Evolutionary conservation across 2,329 filamentous ascomycete genomes (phyloP), one percentile per base, ranked within the genome.

Genomic region (Xylaria sp.): DNA sequence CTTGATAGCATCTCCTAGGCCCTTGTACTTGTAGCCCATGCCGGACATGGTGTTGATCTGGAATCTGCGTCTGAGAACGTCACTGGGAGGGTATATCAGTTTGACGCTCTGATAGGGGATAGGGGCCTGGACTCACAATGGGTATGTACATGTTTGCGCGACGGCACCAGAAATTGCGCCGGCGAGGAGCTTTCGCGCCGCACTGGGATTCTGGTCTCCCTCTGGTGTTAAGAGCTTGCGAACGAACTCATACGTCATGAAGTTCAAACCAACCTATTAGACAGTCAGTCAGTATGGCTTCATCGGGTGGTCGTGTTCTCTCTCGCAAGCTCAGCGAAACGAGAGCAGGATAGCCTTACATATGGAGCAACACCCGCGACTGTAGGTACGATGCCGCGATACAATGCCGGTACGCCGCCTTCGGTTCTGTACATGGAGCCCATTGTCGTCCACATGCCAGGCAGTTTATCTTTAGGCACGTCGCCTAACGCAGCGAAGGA

Each of bases 31-130:
- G 76, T 97, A 97, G 54, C 94, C 94, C 87, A 99, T 93, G 55
- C 94, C 94, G 52, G 90, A 91, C 94, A 99, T 99, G 57, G 94
- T 97, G 76, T 99, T 99, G 78, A 99, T 94, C 73, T 99, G 94
- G 74, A 99, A 99, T 54, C 94, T 85, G 61, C 94, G 87, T 37
- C 94, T 90, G 57, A 99, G 81, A 2, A 99, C 93, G 72, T 96
- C 92, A 72, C 91, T 94, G 62, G 13, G 7, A 10, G 52, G 23
- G 23, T 4, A 16, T 55, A 35, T 71, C 61, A 72, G 71, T 69
- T 63, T 19, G 50, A 6, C 3, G 46, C 16, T 10, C 4, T 4
- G 37, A 19, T n/a, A 46, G 18, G 9, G 19, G 48, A 35, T 23
- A 2, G 4, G n/a, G 19, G 52, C 42, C 4, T 16, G 0, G 50